Base-by-base conservation (phyloP, 2,329 filamentous ascomycete genomes). In the Colletotrichum abscissum region DNA sequence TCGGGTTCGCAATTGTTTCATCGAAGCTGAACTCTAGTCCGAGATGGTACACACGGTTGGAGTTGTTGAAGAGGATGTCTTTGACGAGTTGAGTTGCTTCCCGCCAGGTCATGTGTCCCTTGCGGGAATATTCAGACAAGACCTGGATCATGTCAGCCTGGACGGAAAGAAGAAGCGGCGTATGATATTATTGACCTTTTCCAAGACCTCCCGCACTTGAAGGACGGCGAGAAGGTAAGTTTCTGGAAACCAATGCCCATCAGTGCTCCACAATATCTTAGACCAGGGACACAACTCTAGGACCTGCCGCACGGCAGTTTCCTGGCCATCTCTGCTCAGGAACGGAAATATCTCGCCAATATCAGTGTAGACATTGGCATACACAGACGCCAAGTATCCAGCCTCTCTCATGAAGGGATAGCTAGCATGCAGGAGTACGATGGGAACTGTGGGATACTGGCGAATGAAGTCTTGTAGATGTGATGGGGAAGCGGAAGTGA, bases 341-440 rank as follows among this genome's bases (percentile, higher is more conserved):
- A 92, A 92, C 0, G 94, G 94, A 73, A 97, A 97, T 0, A 97
- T 92, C 78, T 95, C 92, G 1, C 95, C 94, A 67, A 97, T 90
- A 78, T 97, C 95, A 14, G 94, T 89, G 79, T 95, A 97, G 1
- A 94, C 93, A 78, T 97, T 96, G 28, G 89, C 86, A 79, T 95
- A 97, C 26, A 93, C 91, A 0, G 89, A 90, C 0, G 94, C 93
- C 24, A 97, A 86, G 79, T 96, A 97, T 0, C 92, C 94, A 0
- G 92, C 90, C 81, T 97, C 93, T 49, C 92, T 88, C 0, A 92
- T 94, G 78, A 93, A 97, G 0, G 95, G 95, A 79, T 97, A 97
- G 2, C 93, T 90, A 0, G 94, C 92, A 79, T 97, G 94, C 2
- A 97, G 88, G 9, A 97, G 84, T 2, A 97, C 92, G 67, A 97